phyloP scores from a whole-genome alignment of 371 early-diverging fungal species.

The Lichtheimia ornata region DNA sequence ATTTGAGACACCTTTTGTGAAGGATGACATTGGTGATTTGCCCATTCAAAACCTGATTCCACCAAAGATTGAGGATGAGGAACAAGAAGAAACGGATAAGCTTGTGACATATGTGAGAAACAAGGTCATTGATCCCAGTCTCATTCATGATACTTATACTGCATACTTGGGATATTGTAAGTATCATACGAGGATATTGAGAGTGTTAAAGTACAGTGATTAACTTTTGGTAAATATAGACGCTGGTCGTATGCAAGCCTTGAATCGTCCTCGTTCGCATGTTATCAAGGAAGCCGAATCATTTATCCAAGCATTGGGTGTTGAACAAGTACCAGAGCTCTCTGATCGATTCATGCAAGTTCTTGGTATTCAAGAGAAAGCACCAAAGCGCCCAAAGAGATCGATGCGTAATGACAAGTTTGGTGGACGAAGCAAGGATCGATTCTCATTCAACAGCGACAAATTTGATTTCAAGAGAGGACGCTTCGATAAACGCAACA shows the following conservation, averaged over 20 bases:
- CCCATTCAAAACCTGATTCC: constrained; percentile 54
- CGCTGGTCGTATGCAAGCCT: constrained; percentile 39
- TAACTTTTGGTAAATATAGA: constrained; percentile 27
- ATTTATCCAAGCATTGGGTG: constrained; percentile 44
- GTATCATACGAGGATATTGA: constrained; percentile 27
- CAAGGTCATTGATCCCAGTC: constrained; percentile 39
- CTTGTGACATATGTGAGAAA: constrained; percentile 22
- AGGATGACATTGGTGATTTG: constrained; percentile 45
- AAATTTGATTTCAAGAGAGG: background rate
- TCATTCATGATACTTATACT: constrained; percentile 57
- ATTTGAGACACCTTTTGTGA: constrained; percentile 78
- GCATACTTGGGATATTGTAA: constrained; percentile 74
- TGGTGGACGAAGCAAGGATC: background rate
- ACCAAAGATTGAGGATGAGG: constrained; percentile 34
- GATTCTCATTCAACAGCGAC: background rate
- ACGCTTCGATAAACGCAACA: background rate
- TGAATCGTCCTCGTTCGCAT: constrained; percentile 42
- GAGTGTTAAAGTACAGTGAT: background rate
- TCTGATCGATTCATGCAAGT: constrained; percentile 47
- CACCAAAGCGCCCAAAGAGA: background rate
- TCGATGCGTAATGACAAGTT: background rate
- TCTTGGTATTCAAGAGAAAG: constrained; percentile 39
- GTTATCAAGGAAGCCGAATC: constrained; percentile 41
- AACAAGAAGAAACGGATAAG: constrained; percentile 23
- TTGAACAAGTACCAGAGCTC: constrained; percentile 51